Evolutionary conservation across 176 grass and related monocot genomes (phyloP), one percentile per base, ranked within the genome.

Genomic region (Oryza punctata): DNA sequence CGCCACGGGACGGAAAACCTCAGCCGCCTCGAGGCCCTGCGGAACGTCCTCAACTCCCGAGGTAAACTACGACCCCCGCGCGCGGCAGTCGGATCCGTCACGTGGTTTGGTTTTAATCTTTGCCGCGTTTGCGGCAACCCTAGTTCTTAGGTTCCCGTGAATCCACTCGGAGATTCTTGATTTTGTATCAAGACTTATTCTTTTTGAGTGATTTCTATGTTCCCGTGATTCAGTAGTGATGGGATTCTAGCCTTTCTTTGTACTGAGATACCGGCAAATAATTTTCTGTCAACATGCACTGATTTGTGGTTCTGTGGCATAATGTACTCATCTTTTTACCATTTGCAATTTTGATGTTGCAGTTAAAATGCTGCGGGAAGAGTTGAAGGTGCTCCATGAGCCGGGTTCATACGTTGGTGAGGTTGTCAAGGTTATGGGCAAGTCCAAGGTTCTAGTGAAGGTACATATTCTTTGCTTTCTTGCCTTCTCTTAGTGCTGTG

Each of bases 361-460:
- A 98, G 93, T 96, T 63, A 92, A 86, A 84, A 89, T 79, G 85
- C 86, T 90, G 5, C 84, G 87, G 38, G 93, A 99, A 35, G 96
- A 99, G 85, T 65, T 99, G 63, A 73, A 92, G 65, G 75, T 96
- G 21, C 96, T 99, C 70, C 89, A 94, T 43, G 89, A 99, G 66
- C 91, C 91, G 1, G 91, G 85, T 52, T 99, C 96, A 21, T 93
- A 99, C 65, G 96, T 99, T 30, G 91, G 96, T 54, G 96, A 99
- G 83, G 93, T 99, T 73, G 96, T 96, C 52, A 99, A 99, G 83
- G 96, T 94, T 78, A 99, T 94, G 96, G 88, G 96, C 16, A 99
- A 99, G 85, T 94, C 93, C 57, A 96, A 99, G 76, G 96, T 96
- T 88, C 82, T 96, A 73, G 96, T 99, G 32, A 98, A 96, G 93